Evolutionary conservation across 2,329 filamentous ascomycete species (phyloP), one percentile per base, ranked within the genome.

Genomic region (Penicillium decumbens): DNA sequence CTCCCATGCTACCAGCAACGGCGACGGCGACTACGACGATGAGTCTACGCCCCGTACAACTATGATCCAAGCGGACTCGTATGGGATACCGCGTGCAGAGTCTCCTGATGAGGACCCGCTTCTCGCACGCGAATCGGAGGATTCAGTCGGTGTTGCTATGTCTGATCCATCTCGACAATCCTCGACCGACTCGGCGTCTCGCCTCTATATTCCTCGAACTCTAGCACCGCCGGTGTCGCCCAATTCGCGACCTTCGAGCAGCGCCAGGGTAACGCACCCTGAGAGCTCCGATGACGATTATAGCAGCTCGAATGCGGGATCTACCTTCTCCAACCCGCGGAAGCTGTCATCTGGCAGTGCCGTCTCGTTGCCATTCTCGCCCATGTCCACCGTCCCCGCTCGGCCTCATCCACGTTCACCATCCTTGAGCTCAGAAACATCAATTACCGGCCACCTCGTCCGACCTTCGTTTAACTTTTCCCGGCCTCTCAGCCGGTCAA

Each of bases 401-500:
- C 77, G 80, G 13, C 77, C 82, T 25, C 80, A 85, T 60, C 81
- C 83, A 50, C 81, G 90, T 62, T 95, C 91, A 1, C 89, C 90
- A 1, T 97, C 93, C 0, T 79, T 89, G 32, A 84, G 84, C 53
- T 97, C 92, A 1, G 89, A 95, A 54, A 81, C 82, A 43, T 95
- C 90, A 1, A 78, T 79, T 39, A 79, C 73, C 41, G 77, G 80
- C 29, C 71, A 75, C 27, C 71, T 90, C 30, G 82, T 85, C 10
- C 81, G 85, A 13, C 87, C 89, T 0, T 83, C 87, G 0, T 92
- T 95, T 72, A 97, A 98, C 71, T 97, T 97, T 68, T 97, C 93
- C 0, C 81, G 93, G 38, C 93, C 93, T 0, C 73, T 95, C 53
- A 96, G 92, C 68, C 64, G 80, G 10, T 72, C 70, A 2, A 72